These are phyloP conservation scores for Usnea hakonensis DNA, from an alignment of 495 filamentous ascomycete species.

Conservation along the genomic window DNA sequence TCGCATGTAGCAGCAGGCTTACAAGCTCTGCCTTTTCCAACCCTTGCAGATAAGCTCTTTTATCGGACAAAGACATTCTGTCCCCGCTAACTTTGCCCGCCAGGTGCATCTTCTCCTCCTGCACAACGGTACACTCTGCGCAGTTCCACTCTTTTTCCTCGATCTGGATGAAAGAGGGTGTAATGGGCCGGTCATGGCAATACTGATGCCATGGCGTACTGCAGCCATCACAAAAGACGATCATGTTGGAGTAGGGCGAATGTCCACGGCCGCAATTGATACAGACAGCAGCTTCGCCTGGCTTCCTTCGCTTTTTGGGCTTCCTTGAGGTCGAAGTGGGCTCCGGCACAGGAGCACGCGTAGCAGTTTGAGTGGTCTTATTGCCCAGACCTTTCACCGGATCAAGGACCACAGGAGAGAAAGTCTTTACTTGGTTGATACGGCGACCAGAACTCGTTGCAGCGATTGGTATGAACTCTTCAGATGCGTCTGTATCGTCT, in stretches of 20 bases:
- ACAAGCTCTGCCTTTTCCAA: slow-evolving; percentile 37
- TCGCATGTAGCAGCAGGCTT: slow-evolving; percentile 39
- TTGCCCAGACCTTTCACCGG: slow-evolving; percentile 18
- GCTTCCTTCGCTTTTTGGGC: slow-evolving; percentile 38
- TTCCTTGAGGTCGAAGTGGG: slow-evolving; percentile 29
- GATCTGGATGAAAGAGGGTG: slow-evolving; percentile 56
- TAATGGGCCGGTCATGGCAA: slow-evolving; percentile 80
- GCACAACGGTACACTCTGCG: slow-evolving; percentile 50
- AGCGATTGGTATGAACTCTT: slow-evolving; percentile 47
- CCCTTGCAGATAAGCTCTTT: slow-evolving; percentile 41
- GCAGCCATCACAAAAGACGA: slow-evolving; percentile 93
- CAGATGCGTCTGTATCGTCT: slow-evolving; percentile 41
- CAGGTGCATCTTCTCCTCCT: slow-evolving; percentile 21
- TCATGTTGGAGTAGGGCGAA: slow-evolving; percentile 68
- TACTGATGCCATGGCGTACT: slow-evolving; percentile 83
- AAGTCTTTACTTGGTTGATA: slow-evolving; percentile 61
- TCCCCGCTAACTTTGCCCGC: slow-evolving; percentile 34
- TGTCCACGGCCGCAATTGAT: slow-evolving; percentile 71
- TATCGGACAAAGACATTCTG: slow-evolving; percentile 32
- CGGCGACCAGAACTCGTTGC: slow-evolving; percentile 80
- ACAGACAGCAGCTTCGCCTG: slow-evolving; percentile 48
- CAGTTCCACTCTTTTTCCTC: slow-evolving; percentile 76
- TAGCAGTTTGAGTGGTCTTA: slow-evolving; percentile 35
- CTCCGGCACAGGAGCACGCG: slow-evolving; percentile 20
- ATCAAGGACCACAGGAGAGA: slow-evolving; percentile 44